These are phyloP conservation scores for Avicennia marina DNA, from an alignment of 257 asterid species.

Conservation along the genomic window DNA sequence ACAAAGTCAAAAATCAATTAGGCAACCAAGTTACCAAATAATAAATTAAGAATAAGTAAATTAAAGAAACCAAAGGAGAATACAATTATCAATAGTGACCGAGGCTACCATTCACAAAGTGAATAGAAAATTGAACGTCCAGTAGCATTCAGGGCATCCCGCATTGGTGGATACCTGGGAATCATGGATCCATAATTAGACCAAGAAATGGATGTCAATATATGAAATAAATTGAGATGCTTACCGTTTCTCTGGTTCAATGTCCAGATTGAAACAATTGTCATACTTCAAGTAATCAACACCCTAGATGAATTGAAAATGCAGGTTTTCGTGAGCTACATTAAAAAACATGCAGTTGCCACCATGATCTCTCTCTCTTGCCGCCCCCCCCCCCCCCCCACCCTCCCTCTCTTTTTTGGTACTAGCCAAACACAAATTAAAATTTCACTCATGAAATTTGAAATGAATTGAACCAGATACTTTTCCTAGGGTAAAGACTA, in stretches of 20 bases:
- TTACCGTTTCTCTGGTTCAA: constrained; percentile 5
- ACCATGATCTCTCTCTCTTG: no score
- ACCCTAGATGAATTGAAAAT: background rate
- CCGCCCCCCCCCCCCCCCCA: no score
- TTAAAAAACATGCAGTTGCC: no score
- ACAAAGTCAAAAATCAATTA: constrained; percentile 17
- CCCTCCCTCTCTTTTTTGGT: no score
- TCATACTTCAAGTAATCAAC: constrained; percentile 4
- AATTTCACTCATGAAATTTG: no score
- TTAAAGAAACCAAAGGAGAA: background rate
- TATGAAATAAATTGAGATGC: background rate
- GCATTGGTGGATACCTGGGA: constrained; percentile 59
- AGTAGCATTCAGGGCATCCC: constrained; percentile 88
- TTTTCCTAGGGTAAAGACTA: no score
- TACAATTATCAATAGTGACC: background rate
- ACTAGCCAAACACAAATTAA: no score
- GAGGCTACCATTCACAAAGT: constrained; percentile 82
- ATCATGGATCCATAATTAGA: background rate
- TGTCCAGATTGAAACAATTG: constrained; percentile 5
- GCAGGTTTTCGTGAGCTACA: no score
- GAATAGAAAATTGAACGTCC: constrained; percentile 84
- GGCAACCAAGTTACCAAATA: no score
- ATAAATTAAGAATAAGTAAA: no score
- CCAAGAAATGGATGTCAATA: no score
- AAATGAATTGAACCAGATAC: no score